These are phyloP conservation scores for Solanum paucissectum DNA, from an alignment of 257 asterid genomes.

Conservation along the genomic window DNA sequence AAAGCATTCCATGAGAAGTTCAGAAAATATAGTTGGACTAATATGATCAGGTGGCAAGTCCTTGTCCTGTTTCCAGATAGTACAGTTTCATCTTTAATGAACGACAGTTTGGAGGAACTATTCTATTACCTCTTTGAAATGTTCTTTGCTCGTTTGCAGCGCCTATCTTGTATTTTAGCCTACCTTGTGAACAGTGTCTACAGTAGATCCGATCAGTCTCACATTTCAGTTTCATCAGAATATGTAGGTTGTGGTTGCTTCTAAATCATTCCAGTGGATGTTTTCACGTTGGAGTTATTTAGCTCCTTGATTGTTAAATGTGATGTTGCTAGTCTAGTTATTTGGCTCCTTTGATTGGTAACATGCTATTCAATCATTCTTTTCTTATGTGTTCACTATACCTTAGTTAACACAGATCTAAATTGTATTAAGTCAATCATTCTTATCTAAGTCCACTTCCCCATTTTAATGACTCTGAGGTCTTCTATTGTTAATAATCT, in stretches of 20 bases:
- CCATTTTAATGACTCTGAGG: not conserved
- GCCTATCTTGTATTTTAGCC: not conserved
- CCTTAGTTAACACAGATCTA: not conserved
- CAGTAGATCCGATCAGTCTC: not conserved
- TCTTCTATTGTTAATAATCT: not conserved
- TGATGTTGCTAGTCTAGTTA: not conserved
- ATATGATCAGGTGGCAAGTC: not conserved
- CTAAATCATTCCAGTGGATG: not conserved
- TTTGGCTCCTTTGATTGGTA: not conserved
- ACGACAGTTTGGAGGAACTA: not conserved
- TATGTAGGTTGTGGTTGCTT: not conserved
- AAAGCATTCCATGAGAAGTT: not conserved
- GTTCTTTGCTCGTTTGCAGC: not conserved
- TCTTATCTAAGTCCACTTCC: not conserved
- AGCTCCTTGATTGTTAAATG: not conserved
- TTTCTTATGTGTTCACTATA: not conserved
- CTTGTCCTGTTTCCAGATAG: not conserved
- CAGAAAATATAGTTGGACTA: not conserved
- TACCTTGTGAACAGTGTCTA: not conserved
- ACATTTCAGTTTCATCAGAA: not conserved
- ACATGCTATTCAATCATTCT: not conserved
- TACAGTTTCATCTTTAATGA: not conserved
- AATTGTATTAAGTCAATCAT: not conserved
- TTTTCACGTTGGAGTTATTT: not conserved
- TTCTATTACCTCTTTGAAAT: not conserved